A percentile compares a stretch with the other conserved stretches of the same genome.
These are phyloP conservation scores for Aspergillus carbonarius DNA, from an alignment of 2,329 filamentous ascomycete species.

Conservation along the genomic window DNA sequence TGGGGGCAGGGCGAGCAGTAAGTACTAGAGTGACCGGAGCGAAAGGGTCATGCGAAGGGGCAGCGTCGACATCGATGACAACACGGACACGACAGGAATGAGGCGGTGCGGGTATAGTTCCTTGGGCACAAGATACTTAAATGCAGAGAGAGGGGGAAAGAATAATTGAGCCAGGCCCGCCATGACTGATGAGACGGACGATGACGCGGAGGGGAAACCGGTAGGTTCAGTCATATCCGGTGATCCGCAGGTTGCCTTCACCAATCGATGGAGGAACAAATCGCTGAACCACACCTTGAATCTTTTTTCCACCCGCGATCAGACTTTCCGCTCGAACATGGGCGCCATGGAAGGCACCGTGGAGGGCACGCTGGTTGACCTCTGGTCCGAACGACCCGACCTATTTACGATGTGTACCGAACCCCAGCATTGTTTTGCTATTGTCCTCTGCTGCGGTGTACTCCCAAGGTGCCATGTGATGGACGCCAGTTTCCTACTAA, in stretches of 20 bases:
- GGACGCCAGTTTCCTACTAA: not conserved
- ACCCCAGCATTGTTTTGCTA: not conserved
- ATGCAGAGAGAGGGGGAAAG: not conserved
- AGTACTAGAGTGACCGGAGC: not conserved
- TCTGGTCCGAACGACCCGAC: not conserved
- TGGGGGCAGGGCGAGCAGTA: not conserved
- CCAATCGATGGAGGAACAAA: not conserved
- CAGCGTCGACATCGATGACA: constrained; percentile 5
- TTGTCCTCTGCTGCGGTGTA: not conserved
- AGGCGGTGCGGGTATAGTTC: constrained; percentile 20
- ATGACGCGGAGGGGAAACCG: constrained; percentile 16
- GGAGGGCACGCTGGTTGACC: not conserved
- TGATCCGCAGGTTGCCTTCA: constrained; percentile 7
- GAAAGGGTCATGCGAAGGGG: not conserved
- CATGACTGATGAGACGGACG: not conserved
- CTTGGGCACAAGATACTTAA: constrained; percentile 13
- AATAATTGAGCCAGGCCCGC: not conserved
- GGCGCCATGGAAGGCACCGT: not conserved
- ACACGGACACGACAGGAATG: constrained; percentile 17
- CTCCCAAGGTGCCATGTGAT: not conserved
- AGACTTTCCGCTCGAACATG: not conserved
- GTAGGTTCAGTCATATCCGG: constrained; percentile 12
- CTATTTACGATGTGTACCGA: not conserved
- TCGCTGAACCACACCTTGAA: not conserved
- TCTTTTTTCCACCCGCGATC: not conserved